Percentiles rank a stretch among this genome's conserved stretches.
These are phyloP conservation scores for Phytophthora pseudosyringae DNA, from an alignment of 352 stramenopile species.

Conservation along the genomic window DNA sequence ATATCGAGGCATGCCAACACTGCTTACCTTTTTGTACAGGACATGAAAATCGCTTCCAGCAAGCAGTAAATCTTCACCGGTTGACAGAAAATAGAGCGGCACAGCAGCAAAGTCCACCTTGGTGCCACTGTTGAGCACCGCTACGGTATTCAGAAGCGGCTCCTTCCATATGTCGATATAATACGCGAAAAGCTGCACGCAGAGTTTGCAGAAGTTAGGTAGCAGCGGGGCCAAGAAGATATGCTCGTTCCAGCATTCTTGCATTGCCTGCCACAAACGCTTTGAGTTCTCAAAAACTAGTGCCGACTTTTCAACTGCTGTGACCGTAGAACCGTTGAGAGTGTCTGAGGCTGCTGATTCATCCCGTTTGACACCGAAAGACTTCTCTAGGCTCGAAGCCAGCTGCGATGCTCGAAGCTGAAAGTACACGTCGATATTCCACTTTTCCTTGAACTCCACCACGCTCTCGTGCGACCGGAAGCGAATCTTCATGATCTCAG, in stretches of 20 bases:
- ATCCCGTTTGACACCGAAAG: slow-evolving; percentile 49
- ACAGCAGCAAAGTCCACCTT: slow-evolving; percentile 58
- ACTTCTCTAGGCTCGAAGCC: slow-evolving; percentile 51
- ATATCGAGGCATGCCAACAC: background rate
- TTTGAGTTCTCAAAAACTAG: slow-evolving; percentile 61
- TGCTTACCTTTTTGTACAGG: slow-evolving; percentile 57
- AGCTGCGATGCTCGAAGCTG: slow-evolving; percentile 74
- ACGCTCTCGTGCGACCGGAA: slow-evolving; percentile 79
- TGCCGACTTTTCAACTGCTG: slow-evolving; percentile 7
- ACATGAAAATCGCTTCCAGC: slow-evolving; percentile 80
- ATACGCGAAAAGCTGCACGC: slow-evolving; percentile 69
- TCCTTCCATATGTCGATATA: slow-evolving; percentile 66
- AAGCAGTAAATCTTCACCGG: slow-evolving; percentile 72
- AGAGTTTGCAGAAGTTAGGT: slow-evolving; percentile 71
- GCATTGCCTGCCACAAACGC: slow-evolving; percentile 52
- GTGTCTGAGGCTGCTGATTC: slow-evolving; percentile 21
- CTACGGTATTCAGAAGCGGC: slow-evolving; percentile 53
- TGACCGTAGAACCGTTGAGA: background rate
- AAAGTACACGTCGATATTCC: slow-evolving; percentile 91
- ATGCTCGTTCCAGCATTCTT: slow-evolving; percentile 62
- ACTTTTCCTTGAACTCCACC: slow-evolving; percentile 86
- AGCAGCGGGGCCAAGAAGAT: slow-evolving; percentile 68
- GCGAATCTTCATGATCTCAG: slow-evolving; percentile 57
- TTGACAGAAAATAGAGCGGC: slow-evolving; percentile 51
- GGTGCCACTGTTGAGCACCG: slow-evolving; percentile 44